These are phyloP conservation scores for Mycena amicta DNA, from an alignment of 768 basidiomycete species.

Conservation along the genomic window DNA sequence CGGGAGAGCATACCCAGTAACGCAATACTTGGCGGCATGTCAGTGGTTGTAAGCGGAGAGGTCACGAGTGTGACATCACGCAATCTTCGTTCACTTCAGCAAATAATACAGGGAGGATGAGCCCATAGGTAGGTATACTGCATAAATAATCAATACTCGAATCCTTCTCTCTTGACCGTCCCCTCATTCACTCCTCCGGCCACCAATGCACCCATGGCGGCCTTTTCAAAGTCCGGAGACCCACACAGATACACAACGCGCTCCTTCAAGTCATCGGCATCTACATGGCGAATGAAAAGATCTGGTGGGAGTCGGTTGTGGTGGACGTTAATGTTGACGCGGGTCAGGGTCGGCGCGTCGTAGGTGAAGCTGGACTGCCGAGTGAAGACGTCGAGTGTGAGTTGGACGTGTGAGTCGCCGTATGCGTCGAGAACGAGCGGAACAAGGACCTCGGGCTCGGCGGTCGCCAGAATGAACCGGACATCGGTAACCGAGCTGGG, in stretches of 20 bases:
- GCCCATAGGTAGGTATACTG: too few species aligned
- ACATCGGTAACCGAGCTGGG: slow-evolving; percentile 37
- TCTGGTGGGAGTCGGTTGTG: background rate
- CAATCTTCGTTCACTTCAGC: too few species aligned
- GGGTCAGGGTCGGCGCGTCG: background rate
- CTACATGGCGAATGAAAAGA: background rate
- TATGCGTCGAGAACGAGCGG: slow-evolving; percentile 41
- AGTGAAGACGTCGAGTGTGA: slow-evolving; percentile 47
- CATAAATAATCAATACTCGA: slow-evolving; percentile 46
- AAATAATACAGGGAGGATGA: background rate
- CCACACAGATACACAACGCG: slow-evolving; percentile 53
- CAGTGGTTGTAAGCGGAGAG: too few species aligned
- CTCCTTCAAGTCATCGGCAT: background rate
- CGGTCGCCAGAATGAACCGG: slow-evolving; percentile 51
- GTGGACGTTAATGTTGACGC: background rate
- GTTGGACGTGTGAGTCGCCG: slow-evolving; percentile 19
- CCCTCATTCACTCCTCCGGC: slow-evolving; percentile 36
- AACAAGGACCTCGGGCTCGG: slow-evolving; percentile 55
- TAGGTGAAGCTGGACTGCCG: slow-evolving; percentile 3
- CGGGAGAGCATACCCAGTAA: too few species aligned
- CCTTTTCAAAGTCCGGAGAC: slow-evolving; percentile 46
- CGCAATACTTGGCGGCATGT: too few species aligned
- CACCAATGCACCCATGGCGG: slow-evolving; percentile 35
- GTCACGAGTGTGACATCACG: too few species aligned
- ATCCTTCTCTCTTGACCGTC: slow-evolving; percentile 42